These are phyloP conservation scores for Fraxinus ornus DNA, from an alignment of 305 asterid species.

Conservation along the genomic window DNA sequence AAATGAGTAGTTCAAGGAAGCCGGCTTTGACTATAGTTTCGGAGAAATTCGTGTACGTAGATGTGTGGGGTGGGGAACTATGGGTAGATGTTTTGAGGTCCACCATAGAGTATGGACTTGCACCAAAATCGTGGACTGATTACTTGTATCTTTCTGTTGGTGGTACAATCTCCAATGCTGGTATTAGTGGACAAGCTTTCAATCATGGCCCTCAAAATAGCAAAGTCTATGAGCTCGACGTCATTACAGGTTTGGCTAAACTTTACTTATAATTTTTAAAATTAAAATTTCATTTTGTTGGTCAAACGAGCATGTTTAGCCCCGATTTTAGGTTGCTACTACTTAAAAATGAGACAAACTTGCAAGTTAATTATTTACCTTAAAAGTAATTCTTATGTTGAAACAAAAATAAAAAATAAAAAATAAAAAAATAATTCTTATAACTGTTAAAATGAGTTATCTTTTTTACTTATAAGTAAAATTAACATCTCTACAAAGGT, in stretches of 20 bases:
- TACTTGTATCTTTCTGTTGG: slow-evolving; percentile 85
- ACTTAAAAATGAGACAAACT: background rate
- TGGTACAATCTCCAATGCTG: slow-evolving; percentile 78
- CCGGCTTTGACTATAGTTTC: slow-evolving; percentile 35
- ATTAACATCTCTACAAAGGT: no score
- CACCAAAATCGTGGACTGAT: slow-evolving; percentile 85
- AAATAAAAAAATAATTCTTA: no score
- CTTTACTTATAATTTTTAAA: no score
- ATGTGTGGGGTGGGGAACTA: slow-evolving; percentile 78
- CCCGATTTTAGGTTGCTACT: no score
- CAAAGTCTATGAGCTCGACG: slow-evolving; percentile 69
- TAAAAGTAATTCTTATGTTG: no score
- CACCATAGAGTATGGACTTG: slow-evolving; percentile 62
- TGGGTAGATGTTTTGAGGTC: slow-evolving; percentile 72
- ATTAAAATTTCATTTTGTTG: background rate
- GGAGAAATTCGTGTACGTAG: slow-evolving; percentile 56
- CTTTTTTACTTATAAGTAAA: no score
- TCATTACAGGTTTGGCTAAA: slow-evolving; percentile 57
- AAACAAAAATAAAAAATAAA: no score
- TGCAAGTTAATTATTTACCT: background rate
- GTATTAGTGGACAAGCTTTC: slow-evolving; percentile 82
- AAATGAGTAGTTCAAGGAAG: slow-evolving; percentile 45
- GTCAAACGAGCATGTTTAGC: background rate
- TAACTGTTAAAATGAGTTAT: no score
- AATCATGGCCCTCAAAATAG: slow-evolving; percentile 79